Evolutionary conservation across 768 basidiomycete species (phyloP).

Genomic region (Stropharia rugosoannulata): DNA sequence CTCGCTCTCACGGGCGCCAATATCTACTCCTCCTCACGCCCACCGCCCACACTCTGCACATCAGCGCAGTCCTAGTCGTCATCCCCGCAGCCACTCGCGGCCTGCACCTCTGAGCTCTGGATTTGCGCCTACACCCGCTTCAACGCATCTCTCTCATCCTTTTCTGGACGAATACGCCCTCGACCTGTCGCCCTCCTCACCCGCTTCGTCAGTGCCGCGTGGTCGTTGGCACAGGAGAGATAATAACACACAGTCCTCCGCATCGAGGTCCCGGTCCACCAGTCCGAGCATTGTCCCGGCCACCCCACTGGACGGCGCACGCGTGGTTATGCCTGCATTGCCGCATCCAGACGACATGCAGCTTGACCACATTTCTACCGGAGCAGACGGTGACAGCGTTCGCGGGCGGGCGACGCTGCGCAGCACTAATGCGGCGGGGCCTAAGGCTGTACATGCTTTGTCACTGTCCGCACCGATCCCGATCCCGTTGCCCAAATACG

Average conservation of each 20-base stretch:
- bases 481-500: no score
- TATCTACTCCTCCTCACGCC: constrained; percentile 20
- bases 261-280: constrained; percentile 39
- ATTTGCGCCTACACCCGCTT: constrained; percentile 1
- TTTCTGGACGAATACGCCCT: constrained; percentile 22
- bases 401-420: background rate
- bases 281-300: constrained; percentile 47
- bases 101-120: constrained; percentile 10
- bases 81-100: constrained; percentile 24
- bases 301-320: constrained; percentile 40
- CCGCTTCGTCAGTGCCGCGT: constrained; percentile 25
- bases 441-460: no score
- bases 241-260: background rate
- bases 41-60: constrained; percentile 38
- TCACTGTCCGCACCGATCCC: no score
- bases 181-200: constrained; percentile 21
- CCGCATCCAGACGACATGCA: constrained; percentile 26
- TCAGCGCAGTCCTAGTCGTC: constrained; percentile 38
- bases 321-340: constrained; percentile 17
- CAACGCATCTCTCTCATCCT: background rate
- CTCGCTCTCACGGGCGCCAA: constrained; percentile 51
- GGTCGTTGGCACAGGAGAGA: constrained; percentile 25
- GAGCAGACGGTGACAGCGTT: constrained; percentile 3
- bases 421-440: background rate
- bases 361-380: constrained; percentile 17